phyloP scores from a whole-genome alignment of 2,329 filamentous ascomycete genomes.

The Colletotrichum orbiculare region DNA sequence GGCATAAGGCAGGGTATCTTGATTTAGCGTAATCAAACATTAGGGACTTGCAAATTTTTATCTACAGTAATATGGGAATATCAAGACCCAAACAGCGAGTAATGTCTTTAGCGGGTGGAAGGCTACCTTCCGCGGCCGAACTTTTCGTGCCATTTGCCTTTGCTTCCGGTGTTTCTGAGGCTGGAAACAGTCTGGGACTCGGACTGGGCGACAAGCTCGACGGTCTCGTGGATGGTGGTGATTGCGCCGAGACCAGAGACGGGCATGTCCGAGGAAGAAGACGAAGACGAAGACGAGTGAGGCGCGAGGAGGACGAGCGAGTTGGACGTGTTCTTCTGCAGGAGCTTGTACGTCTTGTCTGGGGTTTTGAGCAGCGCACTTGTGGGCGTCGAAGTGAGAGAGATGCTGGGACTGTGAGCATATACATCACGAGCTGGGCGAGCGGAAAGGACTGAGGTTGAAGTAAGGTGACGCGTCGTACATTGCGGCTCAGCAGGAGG shows the following conservation, averaged over 20 bases:
- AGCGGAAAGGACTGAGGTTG: neutral
- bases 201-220: constrained; percentile 64
- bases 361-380: constrained; percentile 64
- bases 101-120: neutral
- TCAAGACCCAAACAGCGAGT: neutral
- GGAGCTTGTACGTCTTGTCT: constrained; percentile 66
- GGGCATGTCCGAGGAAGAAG: constrained; percentile 35
- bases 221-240: constrained; percentile 69
- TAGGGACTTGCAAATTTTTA: too few relatives aligned
- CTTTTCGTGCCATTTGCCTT: constrained; percentile 71
- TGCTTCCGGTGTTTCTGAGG: constrained; percentile 43
- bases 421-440: neutral
- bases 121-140: constrained; percentile 60
- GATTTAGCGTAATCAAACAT: neutral
- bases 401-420: constrained; percentile 50
- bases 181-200: constrained; percentile 44
- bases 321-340: constrained; percentile 76
- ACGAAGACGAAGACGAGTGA: constrained; percentile 29
- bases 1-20: neutral
- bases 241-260: constrained; percentile 57
- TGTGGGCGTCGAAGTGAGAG: constrained; percentile 59
- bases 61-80: neutral
- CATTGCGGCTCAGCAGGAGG: constrained; percentile 23
- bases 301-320: constrained; percentile 67
- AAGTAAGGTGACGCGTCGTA: constrained; percentile 14